Evolutionary conservation across 1,284 basidiomycete genomes (phyloP).

Genomic region (Leccinum variabile): DNA sequence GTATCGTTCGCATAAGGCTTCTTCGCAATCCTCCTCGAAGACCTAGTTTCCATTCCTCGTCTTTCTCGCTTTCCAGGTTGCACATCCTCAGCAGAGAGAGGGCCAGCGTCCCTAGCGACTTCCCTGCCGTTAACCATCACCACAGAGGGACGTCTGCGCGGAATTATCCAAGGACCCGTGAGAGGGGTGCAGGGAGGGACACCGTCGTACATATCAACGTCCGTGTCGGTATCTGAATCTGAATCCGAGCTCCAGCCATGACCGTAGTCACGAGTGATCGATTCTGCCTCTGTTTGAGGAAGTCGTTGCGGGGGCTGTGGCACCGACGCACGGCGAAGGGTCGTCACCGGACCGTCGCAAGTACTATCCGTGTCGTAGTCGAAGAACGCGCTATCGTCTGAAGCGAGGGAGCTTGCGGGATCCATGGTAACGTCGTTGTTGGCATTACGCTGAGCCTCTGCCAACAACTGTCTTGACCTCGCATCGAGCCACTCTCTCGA

Average conservation of each 20-base stretch:
- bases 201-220: slow-evolving; percentile 19
- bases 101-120: not conserved
- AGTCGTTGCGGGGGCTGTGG: slow-evolving; percentile 6
- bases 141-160: slow-evolving; percentile 26
- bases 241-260: slow-evolving; percentile 15
- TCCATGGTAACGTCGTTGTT: slow-evolving; percentile 1
- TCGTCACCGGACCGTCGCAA: slow-evolving; percentile 7
- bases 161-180: slow-evolving; percentile 26
- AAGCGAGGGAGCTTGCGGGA: not conserved
- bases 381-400: slow-evolving; percentile 12
- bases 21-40: slow-evolving; percentile 9
- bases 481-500: slow-evolving; percentile 25
- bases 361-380: slow-evolving; percentile 25
- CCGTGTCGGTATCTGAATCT: slow-evolving; percentile 21
- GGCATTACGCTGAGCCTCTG: not conserved
- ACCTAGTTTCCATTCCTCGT: slow-evolving; percentile 7
- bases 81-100: slow-evolving; percentile 10
- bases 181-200: slow-evolving; percentile 6
- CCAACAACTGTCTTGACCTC: no score
- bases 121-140: slow-evolving; percentile 3
- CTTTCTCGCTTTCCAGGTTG: slow-evolving; percentile 17
- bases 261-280: slow-evolving; percentile 8
- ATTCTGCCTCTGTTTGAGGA: slow-evolving; percentile 7
- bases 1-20: slow-evolving; percentile 15
- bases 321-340: not conserved